Conservation (phyloP, 1,284 basidiomycete genomes). For the Irpex lacteus region DNA sequence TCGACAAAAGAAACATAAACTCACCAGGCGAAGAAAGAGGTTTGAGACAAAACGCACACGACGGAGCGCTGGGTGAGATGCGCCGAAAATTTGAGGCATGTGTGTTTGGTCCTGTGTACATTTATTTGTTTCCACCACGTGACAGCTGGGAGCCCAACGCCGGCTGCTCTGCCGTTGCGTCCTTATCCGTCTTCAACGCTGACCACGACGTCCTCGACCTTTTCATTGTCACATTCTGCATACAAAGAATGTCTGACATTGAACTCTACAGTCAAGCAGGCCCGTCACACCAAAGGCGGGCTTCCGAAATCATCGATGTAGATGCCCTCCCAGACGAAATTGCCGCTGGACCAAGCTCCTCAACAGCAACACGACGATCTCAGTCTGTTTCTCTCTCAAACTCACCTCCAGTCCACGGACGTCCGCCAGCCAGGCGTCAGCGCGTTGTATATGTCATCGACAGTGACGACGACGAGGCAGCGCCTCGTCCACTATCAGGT, state of each 20-base stretch:
- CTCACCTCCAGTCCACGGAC: slow-evolving; percentile 11
- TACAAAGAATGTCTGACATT: neutral
- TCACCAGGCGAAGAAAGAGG: neutral
- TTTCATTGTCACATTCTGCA: neutral
- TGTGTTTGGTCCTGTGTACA: neutral
- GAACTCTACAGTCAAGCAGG: neutral
- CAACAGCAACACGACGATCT: slow-evolving; percentile 17
- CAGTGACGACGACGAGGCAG: slow-evolving; percentile 40
- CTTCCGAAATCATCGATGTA: slow-evolving; percentile 29
- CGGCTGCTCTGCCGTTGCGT: neutral
- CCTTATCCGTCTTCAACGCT: neutral
- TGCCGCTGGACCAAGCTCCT: slow-evolving; percentile 19
- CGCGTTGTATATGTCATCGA: slow-evolving; percentile 34
- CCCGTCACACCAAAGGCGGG: neutral
- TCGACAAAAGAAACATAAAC: neutral
- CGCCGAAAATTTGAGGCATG: neutral
- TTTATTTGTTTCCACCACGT: neutral
- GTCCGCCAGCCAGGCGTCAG: slow-evolving; percentile 12
- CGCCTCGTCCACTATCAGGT: slow-evolving; percentile 19
- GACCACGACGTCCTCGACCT: neutral
- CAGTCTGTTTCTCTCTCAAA: slow-evolving; percentile 8
- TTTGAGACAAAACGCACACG: neutral
- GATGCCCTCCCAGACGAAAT: slow-evolving; percentile 30
- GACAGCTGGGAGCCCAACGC: neutral
- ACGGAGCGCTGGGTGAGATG: neutral